Evolutionary conservation across 2,329 filamentous ascomycete genomes (phyloP), one percentile per base, ranked within the genome.

Genomic region (Penicillium aurantiogriseum): DNA sequence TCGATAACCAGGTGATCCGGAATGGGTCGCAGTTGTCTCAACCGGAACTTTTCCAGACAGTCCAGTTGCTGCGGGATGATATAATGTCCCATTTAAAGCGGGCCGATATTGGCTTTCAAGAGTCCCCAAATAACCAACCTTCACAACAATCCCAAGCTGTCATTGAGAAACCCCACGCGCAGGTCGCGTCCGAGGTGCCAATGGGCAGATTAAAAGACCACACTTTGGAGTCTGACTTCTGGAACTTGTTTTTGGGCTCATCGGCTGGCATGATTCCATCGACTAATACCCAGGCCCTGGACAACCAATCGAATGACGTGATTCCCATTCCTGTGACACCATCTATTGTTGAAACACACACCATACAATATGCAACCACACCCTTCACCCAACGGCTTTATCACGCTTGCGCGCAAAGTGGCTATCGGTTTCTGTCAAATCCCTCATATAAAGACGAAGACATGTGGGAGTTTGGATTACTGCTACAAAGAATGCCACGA

Each of bases 381-480:
- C 33, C 23, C 1, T 63, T 63, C 39, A 63, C 60, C 11, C 58
- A 61, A 33, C 54, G 46, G 17, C 52, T 63, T n/a, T 63, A 51
- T 38, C 50, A 31, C n/a, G 58, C 52, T 21, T 58, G 56, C 17
- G 58, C 55, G 29, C 38, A 57, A 44, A 63, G 51, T 31, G 60
- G 60, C 7, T 31, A 59, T 51, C 49, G 52, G 9, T 57, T 47
- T n/a, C 33, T 63, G 1, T 59, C 46, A 3, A 54, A 56, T 17
- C 25, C 13, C 1, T 21, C 27, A 9, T 59, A 49, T 17, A 50
- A 25, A 15, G 60, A 61, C 43, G 39, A 56, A 27, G 48, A 54
- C 13, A 54, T 61, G 33, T 58, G 58, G 52, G 44, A 58, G n/a
- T 63, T 63, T 10, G 50, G 53, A 5, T 43, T 61, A 17, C 29